Base-by-base conservation (phyloP, 176 grass and related monocot species). In the Avena eriantha region DNA sequence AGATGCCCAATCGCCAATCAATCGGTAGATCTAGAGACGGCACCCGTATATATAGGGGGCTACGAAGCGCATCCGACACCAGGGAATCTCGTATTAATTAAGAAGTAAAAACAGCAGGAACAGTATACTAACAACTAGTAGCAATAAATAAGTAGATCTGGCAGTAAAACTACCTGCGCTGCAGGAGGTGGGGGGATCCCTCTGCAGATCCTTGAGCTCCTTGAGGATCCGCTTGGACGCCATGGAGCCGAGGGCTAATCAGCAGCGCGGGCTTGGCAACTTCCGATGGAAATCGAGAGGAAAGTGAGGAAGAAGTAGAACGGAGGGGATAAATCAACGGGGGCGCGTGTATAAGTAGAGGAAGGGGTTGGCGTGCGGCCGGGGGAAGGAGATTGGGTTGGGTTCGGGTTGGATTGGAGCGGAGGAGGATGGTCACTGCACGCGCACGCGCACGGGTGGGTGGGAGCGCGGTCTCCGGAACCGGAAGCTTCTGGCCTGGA, bases 191-290 rank as follows among this genome's bases (percentile, higher is more conserved):
- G 90, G 90, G 13, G 85, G 89, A 26, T 91, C 89, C 85, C 80
- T 69, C 89, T 91, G 89, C 69, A 91, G 85, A 69, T 91, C 89
- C 85, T 91, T 91, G 82, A 91, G 89, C 89, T 91, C 89, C 89
- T 91, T 88, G 68, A 88, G 68, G 86, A 91, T 91, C 86, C 86
- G 86, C 90, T 91, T 91, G 51, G 89, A 88, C 77, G 89, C 89
- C 89, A 91, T 91, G 75, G 48, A 12, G n/a, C 15, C 19, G 53
- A 36, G 33, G 4, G 2, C 41, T 31, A 21, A 50, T 53, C 73
- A 12, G 73, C 73, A 9, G 48, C 3, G 3, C 46, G 3, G 2
- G 21, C 11, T 68, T 29, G 1, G 29, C 29, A 29, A 29, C 29
- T 29, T 64, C 18, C 45, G 3, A 76, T 33, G 8, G 73, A 4